A percentile compares a stretch with the other conserved stretches of the same genome.
Evolutionary conservation across 129 eudicot species (phyloP).

Genomic region (Saussurea involucrata): DNA sequence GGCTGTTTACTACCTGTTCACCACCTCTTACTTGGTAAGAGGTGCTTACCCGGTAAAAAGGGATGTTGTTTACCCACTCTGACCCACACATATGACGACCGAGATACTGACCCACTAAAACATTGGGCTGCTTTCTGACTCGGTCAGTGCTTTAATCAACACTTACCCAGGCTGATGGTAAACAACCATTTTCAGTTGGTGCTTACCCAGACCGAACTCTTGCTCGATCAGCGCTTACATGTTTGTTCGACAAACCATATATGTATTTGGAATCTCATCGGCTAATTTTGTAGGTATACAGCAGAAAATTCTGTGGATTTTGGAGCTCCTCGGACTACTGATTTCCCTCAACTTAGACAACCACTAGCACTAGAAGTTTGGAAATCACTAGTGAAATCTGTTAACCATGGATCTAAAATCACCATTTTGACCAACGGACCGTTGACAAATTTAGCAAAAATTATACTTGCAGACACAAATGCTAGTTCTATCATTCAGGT

Average conservation of each 20-base stretch:
- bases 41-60: too few relatives aligned
- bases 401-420: conserved; percentile 44
- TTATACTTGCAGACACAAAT: conserved; percentile 47
- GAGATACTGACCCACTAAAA: too few relatives aligned
- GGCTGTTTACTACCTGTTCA: background rate
- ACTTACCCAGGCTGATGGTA: too few relatives aligned
- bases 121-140: too few relatives aligned
- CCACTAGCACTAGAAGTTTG: conserved; percentile 69
- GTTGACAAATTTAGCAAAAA: conserved; percentile 65
- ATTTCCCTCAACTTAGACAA: conserved; percentile 70
- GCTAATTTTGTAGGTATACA: conserved; percentile 54
- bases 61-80: background rate
- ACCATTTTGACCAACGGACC: conserved; percentile 80
- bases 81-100: background rate
- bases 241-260: background rate
- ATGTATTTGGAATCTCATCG: background rate
- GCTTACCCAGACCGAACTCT: too few relatives aligned
- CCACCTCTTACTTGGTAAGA: background rate
- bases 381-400: conserved; percentile 50
- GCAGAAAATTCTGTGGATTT: conserved; percentile 57
- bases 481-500: conserved; percentile 57
- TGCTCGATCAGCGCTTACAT: background rate
- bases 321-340: conserved; percentile 83
- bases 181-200: too few relatives aligned
- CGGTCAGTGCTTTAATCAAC: too few relatives aligned